phyloP scores from a whole-genome alignment of 169 alveolate genomes.

The Plasmodium fragile region DNA sequence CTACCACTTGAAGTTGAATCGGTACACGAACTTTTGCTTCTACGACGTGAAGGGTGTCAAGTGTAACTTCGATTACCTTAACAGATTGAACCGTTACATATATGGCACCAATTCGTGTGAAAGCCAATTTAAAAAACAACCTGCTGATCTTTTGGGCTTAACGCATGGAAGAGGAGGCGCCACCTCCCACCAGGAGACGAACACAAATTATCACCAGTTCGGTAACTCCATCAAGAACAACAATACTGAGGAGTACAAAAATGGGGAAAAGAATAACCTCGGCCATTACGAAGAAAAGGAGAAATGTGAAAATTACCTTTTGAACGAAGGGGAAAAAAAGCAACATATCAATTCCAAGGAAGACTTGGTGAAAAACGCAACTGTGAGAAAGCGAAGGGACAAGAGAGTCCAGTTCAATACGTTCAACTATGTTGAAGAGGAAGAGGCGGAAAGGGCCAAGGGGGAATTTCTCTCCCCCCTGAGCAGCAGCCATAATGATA shows the following conservation, averaged over 20 bases:
- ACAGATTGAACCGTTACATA: constrained; percentile 30
- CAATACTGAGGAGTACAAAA: neutral
- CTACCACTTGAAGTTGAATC: constrained; percentile 34
- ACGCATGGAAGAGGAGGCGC: neutral
- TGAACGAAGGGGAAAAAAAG: neutral
- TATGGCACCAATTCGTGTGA: constrained; percentile 9
- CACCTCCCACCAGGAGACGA: neutral
- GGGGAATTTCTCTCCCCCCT: neutral
- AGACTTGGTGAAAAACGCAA: neutral
- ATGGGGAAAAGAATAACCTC: neutral
- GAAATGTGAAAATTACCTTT: neutral
- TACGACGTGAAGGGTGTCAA: constrained; percentile 41
- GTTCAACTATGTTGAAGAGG: constrained; percentile 12
- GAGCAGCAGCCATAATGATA: neutral
- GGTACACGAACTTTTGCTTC: constrained; percentile 52
- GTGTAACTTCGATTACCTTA: constrained; percentile 24
- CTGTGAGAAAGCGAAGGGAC: constrained; percentile 1
- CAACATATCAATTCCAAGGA: neutral
- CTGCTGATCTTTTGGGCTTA: neutral
- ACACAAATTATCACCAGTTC: neutral
- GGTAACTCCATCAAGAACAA: neutral
- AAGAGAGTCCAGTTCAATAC: constrained; percentile 6
- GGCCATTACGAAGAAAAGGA: neutral
- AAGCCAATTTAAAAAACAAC: neutral
- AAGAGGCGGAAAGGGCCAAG: constrained; percentile 31